Evolutionary conservation across 1,139 yeast genomes (phyloP).

Genomic region (Debaryomyces psychrophilus): DNA sequence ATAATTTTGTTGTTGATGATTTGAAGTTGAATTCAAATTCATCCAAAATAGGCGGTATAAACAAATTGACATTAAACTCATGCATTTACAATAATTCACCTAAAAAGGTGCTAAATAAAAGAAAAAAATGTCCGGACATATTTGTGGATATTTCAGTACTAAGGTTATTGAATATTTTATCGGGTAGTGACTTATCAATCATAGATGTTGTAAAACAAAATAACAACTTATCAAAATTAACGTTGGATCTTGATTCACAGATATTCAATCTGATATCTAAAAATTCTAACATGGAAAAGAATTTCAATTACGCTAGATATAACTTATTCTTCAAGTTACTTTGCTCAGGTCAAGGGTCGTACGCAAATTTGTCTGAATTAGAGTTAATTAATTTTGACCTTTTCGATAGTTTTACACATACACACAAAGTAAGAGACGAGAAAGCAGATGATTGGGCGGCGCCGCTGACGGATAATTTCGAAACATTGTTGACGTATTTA

Average conservation of each 20-base stretch:
- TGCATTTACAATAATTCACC: conserved; percentile 28
- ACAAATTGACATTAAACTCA: conserved; percentile 25
- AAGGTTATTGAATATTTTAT: conserved; percentile 38
- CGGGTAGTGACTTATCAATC: conserved; percentile 51
- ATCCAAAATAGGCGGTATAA: conserved; percentile 19
- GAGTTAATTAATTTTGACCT: conserved; percentile 39
- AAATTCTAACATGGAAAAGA: conserved; percentile 13
- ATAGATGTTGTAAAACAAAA: conserved; percentile 44
- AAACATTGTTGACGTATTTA: conserved; percentile 30
- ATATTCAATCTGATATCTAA: conserved; percentile 41
- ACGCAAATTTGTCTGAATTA: conserved; percentile 30
- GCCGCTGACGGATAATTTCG: conserved; percentile 30
- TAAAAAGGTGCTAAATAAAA: conserved; percentile 12
- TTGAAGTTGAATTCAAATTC: conserved; percentile 17
- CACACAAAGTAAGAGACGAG: conserved; percentile 16
- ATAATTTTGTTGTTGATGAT: conserved; percentile 52
- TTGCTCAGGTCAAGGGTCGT: conserved; percentile 45
- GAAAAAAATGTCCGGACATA: conserved; percentile 19
- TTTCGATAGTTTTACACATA: conserved; percentile 29
- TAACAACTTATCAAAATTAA: conserved; percentile 32
- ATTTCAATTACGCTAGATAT: conserved; percentile 40
- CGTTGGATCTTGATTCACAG: conserved; percentile 52
- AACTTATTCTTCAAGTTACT: conserved; percentile 47
- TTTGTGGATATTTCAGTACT: conserved; percentile 43
- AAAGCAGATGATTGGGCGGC: conserved; percentile 25